These are phyloP conservation scores for Pseudotsuga menziesii DNA, from an alignment of 75 land plant genomes.

Conservation along the genomic window DNA sequence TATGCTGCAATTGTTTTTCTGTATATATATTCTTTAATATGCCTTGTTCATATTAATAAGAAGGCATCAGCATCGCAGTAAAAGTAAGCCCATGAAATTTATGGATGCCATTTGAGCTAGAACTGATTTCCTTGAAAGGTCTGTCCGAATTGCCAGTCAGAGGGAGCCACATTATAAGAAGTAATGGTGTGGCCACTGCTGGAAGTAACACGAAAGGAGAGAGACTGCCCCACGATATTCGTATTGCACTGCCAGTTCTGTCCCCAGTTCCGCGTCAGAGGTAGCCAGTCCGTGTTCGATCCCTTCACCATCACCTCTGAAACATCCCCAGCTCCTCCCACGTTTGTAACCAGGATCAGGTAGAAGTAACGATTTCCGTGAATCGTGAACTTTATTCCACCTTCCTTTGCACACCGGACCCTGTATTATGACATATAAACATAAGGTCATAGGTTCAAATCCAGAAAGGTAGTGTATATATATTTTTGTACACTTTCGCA, in stretches of 20 bases:
- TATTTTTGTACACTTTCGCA: too few relatives aligned
- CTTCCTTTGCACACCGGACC: slow-evolving; percentile 26
- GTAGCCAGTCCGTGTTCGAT: slow-evolving; percentile 26
- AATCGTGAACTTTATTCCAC: slow-evolving; percentile 42
- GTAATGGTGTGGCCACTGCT: slow-evolving; percentile 20
- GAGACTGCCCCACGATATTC: slow-evolving; percentile 21
- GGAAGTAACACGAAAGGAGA: slow-evolving; percentile 30
- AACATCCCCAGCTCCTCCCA: slow-evolving; percentile 43
- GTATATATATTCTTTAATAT: too few relatives aligned
- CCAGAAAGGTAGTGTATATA: too few relatives aligned
- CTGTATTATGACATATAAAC: slow-evolving; percentile 12
- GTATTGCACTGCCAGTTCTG: slow-evolving; percentile 37
- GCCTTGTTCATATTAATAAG: too few relatives aligned
- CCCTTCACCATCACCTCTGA: slow-evolving; percentile 28
- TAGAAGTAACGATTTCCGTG: slow-evolving; percentile 28
- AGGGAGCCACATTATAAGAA: slow-evolving; percentile 33
- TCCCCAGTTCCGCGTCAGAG: slow-evolving; percentile 47
- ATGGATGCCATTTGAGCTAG: background rate
- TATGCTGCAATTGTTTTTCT: too few relatives aligned
- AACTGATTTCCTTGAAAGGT: slow-evolving; percentile 29
- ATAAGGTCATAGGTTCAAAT: too few relatives aligned
- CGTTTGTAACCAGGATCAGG: slow-evolving; percentile 34
- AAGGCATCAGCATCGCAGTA: too few relatives aligned
- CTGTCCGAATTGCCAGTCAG: slow-evolving; percentile 28
- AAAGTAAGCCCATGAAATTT: too few relatives aligned